phyloP scores from a whole-genome alignment of 768 basidiomycete species.

The Amylocystis lapponica region DNA sequence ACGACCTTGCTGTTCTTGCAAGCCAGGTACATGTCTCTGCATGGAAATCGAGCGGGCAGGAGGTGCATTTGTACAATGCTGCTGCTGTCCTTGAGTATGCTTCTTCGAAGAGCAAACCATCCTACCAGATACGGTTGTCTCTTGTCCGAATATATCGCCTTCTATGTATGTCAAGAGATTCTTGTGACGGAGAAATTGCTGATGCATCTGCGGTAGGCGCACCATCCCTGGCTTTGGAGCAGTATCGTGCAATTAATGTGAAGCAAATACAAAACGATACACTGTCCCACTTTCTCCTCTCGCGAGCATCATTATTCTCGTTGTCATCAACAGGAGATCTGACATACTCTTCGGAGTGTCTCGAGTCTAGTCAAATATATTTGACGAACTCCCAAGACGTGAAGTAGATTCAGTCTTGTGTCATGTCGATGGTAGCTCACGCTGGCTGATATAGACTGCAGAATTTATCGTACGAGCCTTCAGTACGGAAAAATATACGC shows the following conservation, averaged over 20 bases:
- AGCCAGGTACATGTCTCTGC: conserved; percentile 60
- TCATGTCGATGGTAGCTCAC: background rate
- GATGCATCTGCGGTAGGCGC: conserved; percentile 45
- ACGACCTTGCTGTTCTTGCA: conserved; percentile 77
- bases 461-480: conserved; percentile 81
- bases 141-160: conserved; percentile 79
- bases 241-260: conserved; percentile 71
- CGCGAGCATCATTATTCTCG: conserved; percentile 75
- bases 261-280: conserved; percentile 91
- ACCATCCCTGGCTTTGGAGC: conserved; percentile 65
- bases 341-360: conserved; percentile 66
- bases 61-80: conserved; percentile 59
- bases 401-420: conserved; percentile 6
- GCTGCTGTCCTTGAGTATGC: conserved; percentile 67
- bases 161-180: conserved; percentile 59
- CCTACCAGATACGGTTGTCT: conserved; percentile 71
- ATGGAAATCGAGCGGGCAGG: conserved; percentile 53
- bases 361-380: conserved; percentile 80
- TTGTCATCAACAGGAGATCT: conserved; percentile 71
- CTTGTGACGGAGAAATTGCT: no score
- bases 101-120: conserved; percentile 64
- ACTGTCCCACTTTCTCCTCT: conserved; percentile 75
- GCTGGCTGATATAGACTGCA: conserved; percentile 45
- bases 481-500: conserved; percentile 75
- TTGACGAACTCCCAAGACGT: conserved; percentile 76